Evolutionary conservation across 2,329 filamentous ascomycete species (phyloP), one percentile per base, ranked within the genome.

Genomic region (Stemphylium vesicarium): DNA sequence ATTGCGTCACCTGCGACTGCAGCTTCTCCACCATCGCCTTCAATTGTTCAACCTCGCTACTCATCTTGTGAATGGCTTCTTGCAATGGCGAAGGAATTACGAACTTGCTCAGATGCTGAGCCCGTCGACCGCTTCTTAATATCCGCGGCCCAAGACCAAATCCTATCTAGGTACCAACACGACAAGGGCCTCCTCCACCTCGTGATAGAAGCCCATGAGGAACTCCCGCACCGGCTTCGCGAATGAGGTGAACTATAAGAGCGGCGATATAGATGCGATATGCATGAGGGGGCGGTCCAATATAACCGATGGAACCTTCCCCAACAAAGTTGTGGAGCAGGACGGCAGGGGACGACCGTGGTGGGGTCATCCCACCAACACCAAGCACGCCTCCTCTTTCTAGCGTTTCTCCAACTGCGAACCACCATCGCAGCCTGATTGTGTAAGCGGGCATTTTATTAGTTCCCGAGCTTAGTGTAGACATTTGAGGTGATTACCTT

Each of bases 31-130:
- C 67, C 4, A 62, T 44, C 16, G 63, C 53, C 51, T 65, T 71
- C 48, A 71, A 57, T 41, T 73, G 59, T 57, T 69, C 66, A 37
- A 72, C 58, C 53, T 72, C 69, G 53, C 50, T 70, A 39, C 50
- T 50, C 69, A 72, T 72, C 16, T 39, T 65, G 41, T 32, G 9
- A 18, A 4, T 7, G 31, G 18, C 16, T 40, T 45, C n/a, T 32
- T 20, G 13, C 3, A 20, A 3, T 16, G 22, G 26, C 9, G 4
- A n/a, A 10, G 29, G 16, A 12, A 15, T 13, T 26, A 22, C 20
- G 4, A 15, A 7, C 22, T 11, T 13, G 1, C 31, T 13, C 35
- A 18, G 26, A n/a, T 11, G 43, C 11, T 15, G 8, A 20, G 26
- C n/a, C 31, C 4, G 18, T 31, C 22, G 39, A 43, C 15, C 40